Conservation (phyloP, 1,139 yeast species). For the Suhomyces bolitotheri region DNA sequence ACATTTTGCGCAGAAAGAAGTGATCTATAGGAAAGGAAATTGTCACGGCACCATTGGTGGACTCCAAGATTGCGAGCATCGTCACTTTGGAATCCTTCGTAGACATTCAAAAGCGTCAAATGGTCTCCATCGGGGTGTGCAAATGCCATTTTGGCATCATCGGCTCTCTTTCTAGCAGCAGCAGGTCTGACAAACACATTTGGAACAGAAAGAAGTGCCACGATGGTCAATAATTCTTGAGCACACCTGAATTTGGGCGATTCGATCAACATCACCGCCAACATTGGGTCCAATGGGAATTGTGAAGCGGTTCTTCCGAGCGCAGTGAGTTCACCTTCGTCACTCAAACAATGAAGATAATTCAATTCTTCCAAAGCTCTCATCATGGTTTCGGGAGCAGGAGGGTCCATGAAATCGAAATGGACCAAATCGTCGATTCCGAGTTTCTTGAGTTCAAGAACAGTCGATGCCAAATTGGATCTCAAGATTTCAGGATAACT, state of each 20-base stretch:
- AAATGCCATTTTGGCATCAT: constrained; percentile 82
- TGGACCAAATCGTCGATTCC: constrained; percentile 96
- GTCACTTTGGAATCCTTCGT: constrained; percentile 75
- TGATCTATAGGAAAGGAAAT: constrained; percentile 81
- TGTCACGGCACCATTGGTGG: constrained; percentile 88
- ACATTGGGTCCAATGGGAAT: constrained; percentile 94
- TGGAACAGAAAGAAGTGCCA: constrained; percentile 90
- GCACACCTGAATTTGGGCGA: constrained; percentile 85
- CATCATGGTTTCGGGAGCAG: constrained; percentile 99
- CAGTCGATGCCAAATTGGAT: constrained; percentile 88
- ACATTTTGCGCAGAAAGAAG: constrained; percentile 82
- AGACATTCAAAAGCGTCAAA: constrained; percentile 84
- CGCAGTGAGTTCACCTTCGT: constrained; percentile 86
- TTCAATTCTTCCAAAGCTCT: constrained; percentile 94
- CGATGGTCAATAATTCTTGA: constrained; percentile 83
- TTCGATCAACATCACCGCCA: constrained; percentile 89
- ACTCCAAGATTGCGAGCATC: constrained; percentile 62
- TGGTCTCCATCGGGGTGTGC: constrained; percentile 97
- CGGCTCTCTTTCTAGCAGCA: constrained; percentile 85
- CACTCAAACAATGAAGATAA: constrained; percentile 84
- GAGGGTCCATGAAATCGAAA: constrained; percentile 98
- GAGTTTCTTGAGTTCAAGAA: constrained; percentile 85
- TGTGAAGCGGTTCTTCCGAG: constrained; percentile 88
- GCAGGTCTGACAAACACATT: constrained; percentile 93
- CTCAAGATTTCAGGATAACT: constrained; percentile 94